Base-by-base conservation (phyloP, 2,329 filamentous ascomycete species). In the Pleoardoris graminearum region DNA sequence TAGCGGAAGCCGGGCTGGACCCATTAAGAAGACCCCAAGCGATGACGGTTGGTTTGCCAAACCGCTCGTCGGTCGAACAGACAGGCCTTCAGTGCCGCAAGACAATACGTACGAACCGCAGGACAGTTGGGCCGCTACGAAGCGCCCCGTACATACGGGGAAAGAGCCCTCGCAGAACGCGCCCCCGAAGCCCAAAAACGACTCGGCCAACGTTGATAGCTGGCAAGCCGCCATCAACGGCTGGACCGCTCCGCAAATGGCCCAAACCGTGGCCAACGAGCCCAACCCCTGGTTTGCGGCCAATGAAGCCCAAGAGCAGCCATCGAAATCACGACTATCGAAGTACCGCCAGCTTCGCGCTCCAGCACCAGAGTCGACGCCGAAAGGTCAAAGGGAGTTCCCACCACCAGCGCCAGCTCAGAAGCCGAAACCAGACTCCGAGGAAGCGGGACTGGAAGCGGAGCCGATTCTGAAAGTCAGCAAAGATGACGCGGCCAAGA, bases 301-400 rank as follows among this genome's bases (percentile, higher is more conserved):
- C 2, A 19, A 7, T 7, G 30, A 19, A 7, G 10, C 10, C 16
- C 35, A 46, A 11, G 54, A 51, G 33, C 51, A 53, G 3, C 17
- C 14, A 35, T 7, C 3, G 30, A 37, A 36, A 37, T 0, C 21
- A 3, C 47, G 39, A 3, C 33, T 22, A 22, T 44, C 41, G 11
- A 30, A 44, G 27, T 22, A 32, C 25, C n/a, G 27, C 4, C 27
- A 44, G 19, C 16, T n/a, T n/a, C 41, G 17, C 12, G 19, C 29
- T 12, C 14, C 27, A 1, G 11, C 39, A 14, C 14, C 38, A 19
- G 45, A 39, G 7, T n/a, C 19, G 30, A 23, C 25, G 0, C 36
- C 56, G 5, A 72, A 74, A 17, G 48, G 68, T 0, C 70, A 76
- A 62, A 73, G 70, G 66, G 48, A 59, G 8, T 63, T 70, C 42